Evolutionary conservation across 148 eudicot species (phyloP).

Genomic region (Amaranthus palmeri): DNA sequence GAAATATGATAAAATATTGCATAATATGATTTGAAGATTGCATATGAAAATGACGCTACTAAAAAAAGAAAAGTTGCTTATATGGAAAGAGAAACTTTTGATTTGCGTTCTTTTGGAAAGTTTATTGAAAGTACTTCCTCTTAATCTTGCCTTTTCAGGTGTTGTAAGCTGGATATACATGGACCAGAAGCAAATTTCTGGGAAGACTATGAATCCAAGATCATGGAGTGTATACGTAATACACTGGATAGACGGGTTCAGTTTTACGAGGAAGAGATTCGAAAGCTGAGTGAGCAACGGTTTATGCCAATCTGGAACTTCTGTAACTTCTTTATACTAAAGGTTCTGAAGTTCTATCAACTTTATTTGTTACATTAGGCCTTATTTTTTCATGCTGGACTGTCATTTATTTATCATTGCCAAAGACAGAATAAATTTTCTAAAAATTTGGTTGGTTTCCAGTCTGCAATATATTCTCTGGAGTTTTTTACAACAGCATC

Average conservation of each 20-base stretch:
- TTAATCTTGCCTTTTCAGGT: constrained; percentile 39
- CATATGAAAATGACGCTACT: neutral
- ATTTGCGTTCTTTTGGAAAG: neutral
- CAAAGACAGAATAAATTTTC: neutral
- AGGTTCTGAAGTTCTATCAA: constrained; percentile 44
- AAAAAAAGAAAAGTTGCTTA: too few relatives aligned
- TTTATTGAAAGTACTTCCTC: neutral
- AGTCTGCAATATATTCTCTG: neutral
- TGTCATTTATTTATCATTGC: neutral
- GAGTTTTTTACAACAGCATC: neutral
- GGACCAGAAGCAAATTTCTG: constrained; percentile 82
- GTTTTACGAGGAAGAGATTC: constrained; percentile 93
- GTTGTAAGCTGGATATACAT: constrained; percentile 83
- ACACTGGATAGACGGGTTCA: constrained; percentile 84
- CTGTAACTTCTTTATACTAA: constrained; percentile 87
- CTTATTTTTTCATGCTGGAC: constrained; percentile 10
- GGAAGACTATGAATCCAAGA: constrained; percentile 86
- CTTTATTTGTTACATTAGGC: neutral
- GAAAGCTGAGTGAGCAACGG: constrained; percentile 95
- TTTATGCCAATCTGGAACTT: constrained; percentile 96
- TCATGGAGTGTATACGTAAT: constrained; percentile 79
- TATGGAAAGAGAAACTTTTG: neutral
- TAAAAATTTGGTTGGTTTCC: neutral
- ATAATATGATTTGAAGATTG: neutral
- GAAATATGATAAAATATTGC: neutral